These are phyloP conservation scores for Macrolepiota dolichaula DNA, from an alignment of 768 basidiomycete genomes.

Conservation along the genomic window DNA sequence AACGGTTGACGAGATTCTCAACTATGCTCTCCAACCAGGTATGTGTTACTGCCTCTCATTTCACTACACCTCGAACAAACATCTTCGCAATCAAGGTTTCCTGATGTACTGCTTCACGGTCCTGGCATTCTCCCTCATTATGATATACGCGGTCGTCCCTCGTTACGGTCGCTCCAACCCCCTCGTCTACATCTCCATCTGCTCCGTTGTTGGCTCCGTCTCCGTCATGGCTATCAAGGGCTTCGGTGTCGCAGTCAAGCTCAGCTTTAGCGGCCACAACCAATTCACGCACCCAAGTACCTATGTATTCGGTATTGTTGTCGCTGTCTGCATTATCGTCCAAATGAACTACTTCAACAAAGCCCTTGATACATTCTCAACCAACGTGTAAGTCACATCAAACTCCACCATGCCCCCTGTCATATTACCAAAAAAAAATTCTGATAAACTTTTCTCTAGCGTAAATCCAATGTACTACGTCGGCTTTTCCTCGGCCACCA, in stretches of 20 bases:
- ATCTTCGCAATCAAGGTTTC: conserved; percentile 58
- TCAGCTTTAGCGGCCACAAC: conserved; percentile 90
- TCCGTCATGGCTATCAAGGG: conserved; percentile 99
- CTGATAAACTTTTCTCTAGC: conserved; percentile 33
- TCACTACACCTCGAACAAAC: neutral
- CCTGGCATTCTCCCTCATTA: conserved; percentile 72
- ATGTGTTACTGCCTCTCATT: conserved; percentile 16
- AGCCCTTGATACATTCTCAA: conserved; percentile 93
- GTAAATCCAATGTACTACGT: conserved; percentile 99
- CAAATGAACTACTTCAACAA: conserved; percentile 99
- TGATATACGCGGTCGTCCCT: conserved; percentile 86
- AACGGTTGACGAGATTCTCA: conserved; percentile 91
- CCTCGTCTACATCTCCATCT: conserved; percentile 92
- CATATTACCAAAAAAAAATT: neutral
- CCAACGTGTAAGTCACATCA: conserved; percentile 77
- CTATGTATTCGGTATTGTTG: conserved; percentile 89
- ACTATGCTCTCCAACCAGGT: conserved; percentile 95
- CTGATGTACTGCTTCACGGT: conserved; percentile 87
- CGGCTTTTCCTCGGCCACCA: conserved; percentile 90
- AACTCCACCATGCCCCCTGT: conserved; percentile 1
- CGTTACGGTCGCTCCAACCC: conserved; percentile 86
- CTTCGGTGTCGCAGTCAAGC: conserved; percentile 94
- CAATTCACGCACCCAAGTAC: conserved; percentile 94
- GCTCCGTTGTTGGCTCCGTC: conserved; percentile 91
- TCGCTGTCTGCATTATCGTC: conserved; percentile 79